These are phyloP conservation scores for Camelina laxa DNA, from an alignment of 345 rosid genomes.

Conservation along the genomic window DNA sequence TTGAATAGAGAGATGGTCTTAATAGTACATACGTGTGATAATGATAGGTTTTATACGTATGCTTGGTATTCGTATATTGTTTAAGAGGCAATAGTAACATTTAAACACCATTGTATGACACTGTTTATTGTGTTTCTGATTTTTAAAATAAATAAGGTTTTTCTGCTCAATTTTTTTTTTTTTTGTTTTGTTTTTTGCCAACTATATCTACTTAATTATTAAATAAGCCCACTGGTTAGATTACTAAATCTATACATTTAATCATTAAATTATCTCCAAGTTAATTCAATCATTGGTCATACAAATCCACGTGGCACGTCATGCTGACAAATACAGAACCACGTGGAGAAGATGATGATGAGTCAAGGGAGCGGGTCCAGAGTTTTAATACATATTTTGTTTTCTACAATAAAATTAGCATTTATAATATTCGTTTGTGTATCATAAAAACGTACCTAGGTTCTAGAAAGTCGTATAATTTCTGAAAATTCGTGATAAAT, in stretches of 20 bases:
- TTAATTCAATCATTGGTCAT: constrained; percentile 33
- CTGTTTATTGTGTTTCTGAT: too few relatives aligned
- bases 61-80: background rate
- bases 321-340: constrained; percentile 29
- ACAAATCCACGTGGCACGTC: constrained; percentile 40
- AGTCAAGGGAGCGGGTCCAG: constrained; percentile 10
- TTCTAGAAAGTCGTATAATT: constrained; percentile 32
- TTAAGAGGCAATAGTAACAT: too few relatives aligned
- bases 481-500: constrained; percentile 2
- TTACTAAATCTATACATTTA: background rate
- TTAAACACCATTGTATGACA: too few relatives aligned
- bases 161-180: too few relatives aligned
- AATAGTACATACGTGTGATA: background rate
- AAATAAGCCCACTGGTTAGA: constrained; percentile 12
- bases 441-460: constrained; percentile 11
- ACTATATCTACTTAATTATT: too few relatives aligned
- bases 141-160: too few relatives aligned
- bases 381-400: background rate
- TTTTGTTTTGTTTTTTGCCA: too few relatives aligned
- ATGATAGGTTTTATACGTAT: background rate
- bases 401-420: background rate
- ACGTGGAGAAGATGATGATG: constrained; percentile 43
- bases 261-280: constrained; percentile 19
- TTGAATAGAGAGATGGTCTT: background rate
- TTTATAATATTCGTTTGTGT: background rate